phyloP scores from a whole-genome alignment of 2,329 filamentous ascomycete genomes.

The Leptographium lundbergii region DNA sequence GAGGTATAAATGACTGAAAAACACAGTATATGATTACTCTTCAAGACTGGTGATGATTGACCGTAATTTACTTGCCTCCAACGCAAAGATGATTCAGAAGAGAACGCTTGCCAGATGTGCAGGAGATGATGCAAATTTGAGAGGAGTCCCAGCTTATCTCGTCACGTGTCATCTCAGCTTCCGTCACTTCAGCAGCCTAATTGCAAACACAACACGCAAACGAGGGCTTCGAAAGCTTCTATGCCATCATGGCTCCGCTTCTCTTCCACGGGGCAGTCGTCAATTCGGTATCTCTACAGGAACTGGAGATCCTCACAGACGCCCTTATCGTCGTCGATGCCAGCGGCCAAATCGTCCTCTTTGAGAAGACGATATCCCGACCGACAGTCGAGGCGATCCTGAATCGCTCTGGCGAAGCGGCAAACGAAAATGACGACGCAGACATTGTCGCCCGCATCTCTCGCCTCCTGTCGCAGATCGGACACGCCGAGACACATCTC shows the following conservation, averaged over 20 bases:
- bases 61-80: no score
- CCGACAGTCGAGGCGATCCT: neutral
- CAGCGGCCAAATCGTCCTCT: neutral
- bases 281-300: neutral
- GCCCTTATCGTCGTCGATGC: neutral
- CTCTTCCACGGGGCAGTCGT: slow-evolving; percentile 2
- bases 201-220: neutral
- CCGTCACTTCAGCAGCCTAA: neutral
- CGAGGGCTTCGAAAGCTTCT: neutral
- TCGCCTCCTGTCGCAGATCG: neutral
- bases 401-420: neutral
- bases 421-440: neutral
- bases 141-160: no score
- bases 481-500: slow-evolving; percentile 13
- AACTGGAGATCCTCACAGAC: neutral
- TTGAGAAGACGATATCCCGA: neutral
- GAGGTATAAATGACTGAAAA: no score
- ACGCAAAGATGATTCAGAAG: no score
- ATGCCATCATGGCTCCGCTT: neutral
- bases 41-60: no score
- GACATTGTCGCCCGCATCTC: neutral
- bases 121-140: no score
- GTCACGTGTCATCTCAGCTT: neutral
- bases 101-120: no score
- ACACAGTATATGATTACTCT: no score